These are phyloP conservation scores for Vigna mungo DNA, from an alignment of 306 rosid species.

Conservation along the genomic window DNA sequence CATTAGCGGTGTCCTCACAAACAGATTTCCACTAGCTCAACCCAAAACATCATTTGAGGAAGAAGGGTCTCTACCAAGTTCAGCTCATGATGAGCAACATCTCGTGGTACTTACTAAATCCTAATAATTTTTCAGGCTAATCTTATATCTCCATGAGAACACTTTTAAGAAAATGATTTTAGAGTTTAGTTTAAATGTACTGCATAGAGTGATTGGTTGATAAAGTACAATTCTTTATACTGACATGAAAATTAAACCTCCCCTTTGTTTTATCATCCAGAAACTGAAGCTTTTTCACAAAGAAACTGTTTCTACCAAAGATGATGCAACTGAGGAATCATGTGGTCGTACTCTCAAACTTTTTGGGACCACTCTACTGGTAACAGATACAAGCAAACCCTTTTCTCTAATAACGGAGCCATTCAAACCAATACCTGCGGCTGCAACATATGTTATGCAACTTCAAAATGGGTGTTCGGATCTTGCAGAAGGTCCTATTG, in stretches of 20 bases:
- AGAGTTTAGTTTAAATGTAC: slow-evolving; percentile 1
- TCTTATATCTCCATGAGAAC: not conserved
- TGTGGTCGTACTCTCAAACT: slow-evolving; percentile 66
- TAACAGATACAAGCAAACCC: slow-evolving; percentile 53
- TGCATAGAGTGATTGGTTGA: not conserved
- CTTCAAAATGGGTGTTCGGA: slow-evolving; percentile 47
- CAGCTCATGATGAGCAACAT: slow-evolving; percentile 43
- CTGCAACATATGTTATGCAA: slow-evolving; percentile 46
- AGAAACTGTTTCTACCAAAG: slow-evolving; percentile 45
- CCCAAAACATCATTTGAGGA: slow-evolving; percentile 51
- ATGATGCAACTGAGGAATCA: slow-evolving; percentile 51
- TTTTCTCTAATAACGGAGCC: slow-evolving; percentile 38
- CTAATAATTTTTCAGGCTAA: slow-evolving; percentile 20
- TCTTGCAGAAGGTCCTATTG: slow-evolving; percentile 37
- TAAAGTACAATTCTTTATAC: not conserved
- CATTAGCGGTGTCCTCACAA: slow-evolving; percentile 44
- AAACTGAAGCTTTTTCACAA: slow-evolving; percentile 52
- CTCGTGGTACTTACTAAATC: slow-evolving; percentile 54
- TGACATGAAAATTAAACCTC: not conserved
- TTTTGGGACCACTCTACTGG: slow-evolving; percentile 69
- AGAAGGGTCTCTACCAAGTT: slow-evolving; percentile 47
- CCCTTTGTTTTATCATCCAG: slow-evolving; percentile 47
- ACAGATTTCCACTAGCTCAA: slow-evolving; percentile 43
- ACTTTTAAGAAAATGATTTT: slow-evolving; percentile 23
- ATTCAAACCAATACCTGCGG: slow-evolving; percentile 42